Evolutionary conservation across 2,329 filamentous ascomycete species (phyloP), one percentile per base, ranked within the genome.

Genomic region (Fusarium paranaense): DNA sequence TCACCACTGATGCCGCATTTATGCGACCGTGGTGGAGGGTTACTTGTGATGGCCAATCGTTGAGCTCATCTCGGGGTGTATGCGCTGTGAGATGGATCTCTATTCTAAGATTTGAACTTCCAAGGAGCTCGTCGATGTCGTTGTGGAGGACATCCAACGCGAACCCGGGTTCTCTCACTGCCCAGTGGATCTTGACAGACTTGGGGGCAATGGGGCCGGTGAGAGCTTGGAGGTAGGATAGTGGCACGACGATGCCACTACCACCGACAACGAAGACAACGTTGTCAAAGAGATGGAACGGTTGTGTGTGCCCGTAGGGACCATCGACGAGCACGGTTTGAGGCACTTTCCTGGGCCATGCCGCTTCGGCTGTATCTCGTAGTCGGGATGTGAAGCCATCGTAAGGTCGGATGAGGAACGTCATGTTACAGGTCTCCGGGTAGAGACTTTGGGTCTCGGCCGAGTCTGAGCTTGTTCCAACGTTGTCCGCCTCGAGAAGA

Each of bases 351-450:
- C 64, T 71, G 0, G 80, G 78, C 67, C 78, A 78, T 1, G 65
- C 37, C 0, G 69, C 61, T 2, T 76, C 75, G 0, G 83, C 83
- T 6, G 76, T 62, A 6, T 82, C 74, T 33, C 80, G 74, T 0
- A 87, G 80, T 2, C 85, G 78, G 1, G 76, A 73, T 0, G 85
- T 87, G 74, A 86, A 87, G 52, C 85, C 80, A 50, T 85, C 82
- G 68, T 87, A 87, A 1, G 85, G 85, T 0, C 85, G 78, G 50
- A 87, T 84, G n/a, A 87, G 77, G 45, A 87, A 87, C 0, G 81
- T 81, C 80, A 86, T 83, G 1, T 62, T 67, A 10, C 60, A 60
- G 22, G 64, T 5, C 2, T 73, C 61, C 0, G 64, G 35, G 3
- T 65, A 62, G 22, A 69, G 33, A 2, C 59, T 52, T 2, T 66